Conservation (phyloP, 345 rosid genomes). For the Citropsis articulata region DNA sequence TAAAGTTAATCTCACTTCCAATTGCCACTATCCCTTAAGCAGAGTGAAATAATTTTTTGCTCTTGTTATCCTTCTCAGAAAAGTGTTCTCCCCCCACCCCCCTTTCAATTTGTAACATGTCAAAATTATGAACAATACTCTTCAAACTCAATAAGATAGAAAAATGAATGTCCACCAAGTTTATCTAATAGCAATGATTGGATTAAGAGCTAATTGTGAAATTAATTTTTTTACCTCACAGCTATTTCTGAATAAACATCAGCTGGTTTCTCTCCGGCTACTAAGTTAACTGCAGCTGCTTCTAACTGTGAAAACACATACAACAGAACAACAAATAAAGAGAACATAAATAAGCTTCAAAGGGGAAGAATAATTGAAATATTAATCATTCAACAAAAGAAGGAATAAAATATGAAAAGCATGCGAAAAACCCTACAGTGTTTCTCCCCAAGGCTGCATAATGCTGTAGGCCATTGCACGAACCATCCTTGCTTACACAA, state of each 20-base stretch:
- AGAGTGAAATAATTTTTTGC: neutral
- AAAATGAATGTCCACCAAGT: neutral
- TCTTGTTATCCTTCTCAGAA: neutral
- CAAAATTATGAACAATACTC: neutral
- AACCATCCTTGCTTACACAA: conserved; percentile 68
- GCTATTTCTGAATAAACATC: conserved; percentile 98
- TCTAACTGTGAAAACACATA: conserved; percentile 51
- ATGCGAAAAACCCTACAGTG: conserved; percentile 52
- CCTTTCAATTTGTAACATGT: neutral
- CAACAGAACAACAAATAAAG: conserved; percentile 10
- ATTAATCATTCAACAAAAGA: neutral
- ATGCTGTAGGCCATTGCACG: conserved; percentile 98
- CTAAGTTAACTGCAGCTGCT: conserved; percentile 96
- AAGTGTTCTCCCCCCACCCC: neutral
- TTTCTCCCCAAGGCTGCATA: conserved; percentile 99
- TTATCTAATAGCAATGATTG: neutral
- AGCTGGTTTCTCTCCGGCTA: conserved; percentile 78
- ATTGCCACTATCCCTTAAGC: neutral
- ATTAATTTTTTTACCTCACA: conserved; percentile 50
- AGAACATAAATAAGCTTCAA: conserved; percentile 13
- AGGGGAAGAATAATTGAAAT: neutral
- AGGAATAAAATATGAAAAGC: neutral
- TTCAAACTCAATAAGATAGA: neutral
- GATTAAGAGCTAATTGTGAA: conserved; percentile 1
- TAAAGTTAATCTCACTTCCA: neutral